Evolutionary conservation across 306 rosid genomes (phyloP).

Genomic region (Carpinus fangiana): DNA sequence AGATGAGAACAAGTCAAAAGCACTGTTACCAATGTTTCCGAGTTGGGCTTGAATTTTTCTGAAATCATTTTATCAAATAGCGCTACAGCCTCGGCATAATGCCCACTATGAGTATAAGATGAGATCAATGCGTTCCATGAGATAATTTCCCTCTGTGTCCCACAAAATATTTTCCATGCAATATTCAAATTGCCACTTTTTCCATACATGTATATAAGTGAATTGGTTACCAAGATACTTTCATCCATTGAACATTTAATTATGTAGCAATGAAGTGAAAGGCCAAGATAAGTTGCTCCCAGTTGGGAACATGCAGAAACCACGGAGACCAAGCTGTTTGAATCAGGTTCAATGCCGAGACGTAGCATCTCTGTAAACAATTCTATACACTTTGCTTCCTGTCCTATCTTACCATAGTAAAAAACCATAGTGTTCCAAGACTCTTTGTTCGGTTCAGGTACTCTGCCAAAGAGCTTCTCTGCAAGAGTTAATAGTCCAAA

Average conservation of each 20-base stretch:
- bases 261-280: conserved; percentile 61
- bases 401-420: conserved; percentile 52
- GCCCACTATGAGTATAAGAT: conserved; percentile 44
- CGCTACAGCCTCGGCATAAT: conserved; percentile 46
- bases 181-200: conserved; percentile 48
- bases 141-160: conserved; percentile 38
- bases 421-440: conserved; percentile 58
- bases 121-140: conserved; percentile 80
- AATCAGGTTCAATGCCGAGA: conserved; percentile 44
- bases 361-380: conserved; percentile 58
- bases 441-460: conserved; percentile 35
- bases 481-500: conserved; percentile 56
- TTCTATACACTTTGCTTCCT: conserved; percentile 40
- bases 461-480: conserved; percentile 48
- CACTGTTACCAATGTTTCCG: conserved; percentile 50
- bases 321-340: conserved; percentile 48
- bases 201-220: conserved; percentile 78
- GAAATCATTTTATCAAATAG: conserved; percentile 55
- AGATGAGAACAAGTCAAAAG: conserved; percentile 75
- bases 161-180: conserved; percentile 52
- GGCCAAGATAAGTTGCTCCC: conserved; percentile 47
- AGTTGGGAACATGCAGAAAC: conserved; percentile 56
- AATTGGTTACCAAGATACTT: conserved; percentile 42
- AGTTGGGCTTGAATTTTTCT: conserved; percentile 51
- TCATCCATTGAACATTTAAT: conserved; percentile 47